These are phyloP conservation scores for Sphaerostilbella broomeana DNA, from an alignment of 2,329 filamentous ascomycete species.

Conservation along the genomic window DNA sequence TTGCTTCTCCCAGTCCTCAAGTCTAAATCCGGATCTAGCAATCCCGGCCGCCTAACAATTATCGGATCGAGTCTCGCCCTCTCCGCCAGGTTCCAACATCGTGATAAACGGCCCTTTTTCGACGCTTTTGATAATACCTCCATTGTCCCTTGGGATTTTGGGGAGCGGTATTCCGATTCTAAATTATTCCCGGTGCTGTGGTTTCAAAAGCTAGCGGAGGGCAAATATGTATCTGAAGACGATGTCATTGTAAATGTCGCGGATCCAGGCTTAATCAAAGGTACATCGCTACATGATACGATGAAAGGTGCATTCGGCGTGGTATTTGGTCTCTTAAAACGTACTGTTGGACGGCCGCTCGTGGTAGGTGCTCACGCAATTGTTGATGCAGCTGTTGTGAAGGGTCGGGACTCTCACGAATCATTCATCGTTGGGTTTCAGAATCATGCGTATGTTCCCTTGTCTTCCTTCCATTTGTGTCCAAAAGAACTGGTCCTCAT, in stretches of 20 bases:
- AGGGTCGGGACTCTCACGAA: background rate
- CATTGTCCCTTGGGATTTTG: too few relatives aligned
- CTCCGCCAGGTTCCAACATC: background rate
- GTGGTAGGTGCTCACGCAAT: background rate
- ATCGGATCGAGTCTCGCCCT: background rate
- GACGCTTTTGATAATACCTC: too few relatives aligned
- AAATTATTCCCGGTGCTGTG: background rate
- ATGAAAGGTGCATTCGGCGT: too few relatives aligned
- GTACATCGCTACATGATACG: conserved; percentile 14
- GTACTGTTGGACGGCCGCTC: background rate
- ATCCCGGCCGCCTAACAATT: background rate
- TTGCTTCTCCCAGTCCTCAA: conserved; percentile 4
- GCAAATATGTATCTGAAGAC: conserved; percentile 26
- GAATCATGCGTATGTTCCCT: background rate
- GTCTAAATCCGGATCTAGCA: too few relatives aligned
- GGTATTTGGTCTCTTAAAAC: too few relatives aligned
- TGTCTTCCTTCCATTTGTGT: background rate
- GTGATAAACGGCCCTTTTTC: background rate
- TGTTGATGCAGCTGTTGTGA: background rate
- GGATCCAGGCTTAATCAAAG: conserved; percentile 27
- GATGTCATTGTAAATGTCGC: conserved; percentile 32
- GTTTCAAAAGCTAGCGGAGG: conserved; percentile 26
- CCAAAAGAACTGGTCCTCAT: too few relatives aligned
- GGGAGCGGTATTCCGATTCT: background rate
- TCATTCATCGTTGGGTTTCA: conserved; percentile 2